A percentile compares a stretch with the other conserved stretches of the same genome.
Evolutionary conservation across 352 stramenopile species (phyloP).

Genomic region (Pythium plurisporium): DNA sequence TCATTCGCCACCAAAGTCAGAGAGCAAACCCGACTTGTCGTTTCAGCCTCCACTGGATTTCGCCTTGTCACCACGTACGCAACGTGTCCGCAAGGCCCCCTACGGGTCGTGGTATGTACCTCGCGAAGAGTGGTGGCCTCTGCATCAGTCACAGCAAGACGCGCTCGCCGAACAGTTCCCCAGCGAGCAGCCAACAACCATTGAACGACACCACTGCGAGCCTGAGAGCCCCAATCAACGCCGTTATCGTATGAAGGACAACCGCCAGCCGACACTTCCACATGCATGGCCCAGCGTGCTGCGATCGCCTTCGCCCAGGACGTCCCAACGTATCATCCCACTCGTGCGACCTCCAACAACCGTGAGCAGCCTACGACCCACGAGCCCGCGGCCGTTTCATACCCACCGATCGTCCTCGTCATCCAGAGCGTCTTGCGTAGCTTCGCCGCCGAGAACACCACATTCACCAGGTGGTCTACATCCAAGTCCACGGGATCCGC

Average conservation of each 20-base stretch:
- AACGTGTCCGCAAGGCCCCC: conserved; percentile 15
- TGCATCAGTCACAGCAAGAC: conserved; percentile 36
- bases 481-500: too few relatives aligned
- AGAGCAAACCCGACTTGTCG: not conserved
- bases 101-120: conserved; percentile 67
- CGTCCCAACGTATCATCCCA: not conserved
- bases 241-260: not conserved
- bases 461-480: not conserved
- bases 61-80: not conserved
- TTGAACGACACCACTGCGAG: conserved; percentile 6
- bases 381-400: not conserved
- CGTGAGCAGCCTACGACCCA: not conserved
- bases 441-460: too few relatives aligned
- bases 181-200: not conserved
- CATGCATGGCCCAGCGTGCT: conserved; percentile 17
- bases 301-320: not conserved
- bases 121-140: conserved; percentile 42
- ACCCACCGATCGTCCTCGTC: not conserved
- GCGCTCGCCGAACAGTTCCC: conserved; percentile 26
- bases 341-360: not conserved
- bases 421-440: not conserved
- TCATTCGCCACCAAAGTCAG: not conserved
- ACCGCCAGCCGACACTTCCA: not conserved
- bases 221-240: conserved; percentile 1
- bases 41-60: not conserved